Base-by-base conservation (phyloP, 495 filamentous ascomycete genomes). In the Sphaerosporella brunnea region DNA sequence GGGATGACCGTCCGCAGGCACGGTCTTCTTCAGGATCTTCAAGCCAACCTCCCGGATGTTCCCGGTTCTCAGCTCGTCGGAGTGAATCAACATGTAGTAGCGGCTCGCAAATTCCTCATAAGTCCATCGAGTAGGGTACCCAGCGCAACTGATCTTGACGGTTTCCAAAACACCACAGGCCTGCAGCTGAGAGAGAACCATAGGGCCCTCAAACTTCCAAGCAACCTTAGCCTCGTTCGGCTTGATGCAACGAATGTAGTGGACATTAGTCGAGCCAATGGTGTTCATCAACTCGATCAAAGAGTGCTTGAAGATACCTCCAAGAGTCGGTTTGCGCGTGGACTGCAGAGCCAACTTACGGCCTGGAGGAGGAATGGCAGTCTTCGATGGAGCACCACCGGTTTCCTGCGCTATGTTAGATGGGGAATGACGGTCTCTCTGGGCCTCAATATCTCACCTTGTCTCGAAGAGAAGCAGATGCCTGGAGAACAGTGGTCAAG, bases 231-330 rank as follows among this genome's bases (percentile, higher is more conserved):
- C 83, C 65, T 99, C 90, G 60, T 99, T 99, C 2, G 90, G 90
- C 64, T 99, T 99, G 67, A 99, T 99, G 64, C 90, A 99, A 49
- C 90, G 82, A 56, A 99, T 99, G 64, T 99, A 99, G 64, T 99
- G 90, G 30, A 99, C 90, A 55, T 99, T 88, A 7, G 90, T 99
- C 48, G 77, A 85, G 58, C 93, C 93, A 61, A 99, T 99, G 0
- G 92, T 99, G 58, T 75, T 68, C 90, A 99, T 99, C 40, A 99
- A 73, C 61, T 99, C 92, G 55, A 99, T 95, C 58, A 97, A 70
- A 11, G 90, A 96, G 3, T 85, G 92, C 61, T 94, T 93, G 77
- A 97, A 97, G 52, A 97, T 97, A 52, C 88, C 90, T 56, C 90
- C 90, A 25, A 99, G 75, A 2, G 90, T 99, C 24, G 90, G 90